phyloP scores from a whole-genome alignment of 2,329 filamentous ascomycete genomes.

The Aspergillus sp. region DNA sequence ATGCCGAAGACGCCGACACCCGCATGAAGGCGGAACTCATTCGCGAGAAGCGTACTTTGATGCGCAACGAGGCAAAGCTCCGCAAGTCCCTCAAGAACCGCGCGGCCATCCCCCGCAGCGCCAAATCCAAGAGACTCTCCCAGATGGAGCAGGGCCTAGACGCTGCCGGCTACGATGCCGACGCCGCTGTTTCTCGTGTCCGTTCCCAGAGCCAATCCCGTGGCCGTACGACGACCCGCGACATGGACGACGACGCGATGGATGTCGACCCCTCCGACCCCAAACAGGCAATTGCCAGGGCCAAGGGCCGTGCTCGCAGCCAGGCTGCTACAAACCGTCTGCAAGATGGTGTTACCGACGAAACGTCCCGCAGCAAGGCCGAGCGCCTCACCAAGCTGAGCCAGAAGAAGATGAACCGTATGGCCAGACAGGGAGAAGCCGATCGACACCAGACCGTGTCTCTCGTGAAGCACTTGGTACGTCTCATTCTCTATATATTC shows the following conservation, averaged over 20 bases:
- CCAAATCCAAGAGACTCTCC: conserved; percentile 76
- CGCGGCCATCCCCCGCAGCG: conserved; percentile 83
- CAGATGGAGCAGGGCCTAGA: conserved; percentile 86
- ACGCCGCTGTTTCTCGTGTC: conserved; percentile 70
- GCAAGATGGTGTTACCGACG: conserved; percentile 61
- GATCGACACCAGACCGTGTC: conserved; percentile 84
- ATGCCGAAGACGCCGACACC: conserved; percentile 84
- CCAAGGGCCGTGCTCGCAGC: conserved; percentile 68
- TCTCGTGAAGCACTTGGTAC: conserved; percentile 86
- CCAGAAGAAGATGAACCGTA: conserved; percentile 98
- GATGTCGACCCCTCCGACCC: conserved; percentile 43
- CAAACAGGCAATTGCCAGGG: conserved; percentile 58
- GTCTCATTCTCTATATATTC: conserved; percentile 35
- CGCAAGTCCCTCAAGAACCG: conserved; percentile 97
- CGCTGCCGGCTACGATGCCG: conserved; percentile 80
- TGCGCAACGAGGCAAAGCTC: conserved; percentile 92
- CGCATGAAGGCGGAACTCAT: conserved; percentile 92
- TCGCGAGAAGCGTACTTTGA: conserved; percentile 87
- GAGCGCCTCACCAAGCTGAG: conserved; percentile 83
- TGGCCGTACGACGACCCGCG: conserved; percentile 68
- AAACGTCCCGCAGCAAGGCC: conserved; percentile 69
- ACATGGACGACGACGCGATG: conserved; percentile 72
- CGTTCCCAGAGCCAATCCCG: conserved; percentile 61
- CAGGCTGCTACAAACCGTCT: conserved; percentile 51
- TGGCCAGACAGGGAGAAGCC: conserved; percentile 94